A percentile compares a stretch with the other conserved stretches of the same genome.
Evolutionary conservation across 768 basidiomycete genomes (phyloP).

Genomic region (Crucibulum laeve): DNA sequence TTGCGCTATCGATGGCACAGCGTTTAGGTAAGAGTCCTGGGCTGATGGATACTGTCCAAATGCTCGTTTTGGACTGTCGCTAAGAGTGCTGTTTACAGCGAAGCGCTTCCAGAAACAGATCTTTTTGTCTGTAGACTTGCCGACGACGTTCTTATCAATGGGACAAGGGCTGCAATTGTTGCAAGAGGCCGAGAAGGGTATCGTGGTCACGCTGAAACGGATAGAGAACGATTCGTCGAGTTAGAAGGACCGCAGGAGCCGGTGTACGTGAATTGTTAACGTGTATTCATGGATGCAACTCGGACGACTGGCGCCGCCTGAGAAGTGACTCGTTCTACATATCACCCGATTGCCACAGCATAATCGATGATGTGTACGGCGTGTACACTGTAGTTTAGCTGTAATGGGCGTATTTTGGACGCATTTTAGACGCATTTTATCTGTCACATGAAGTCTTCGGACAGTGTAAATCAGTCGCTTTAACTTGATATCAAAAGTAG

Average conservation of each 20-base stretch:
- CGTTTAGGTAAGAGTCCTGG: constrained; percentile 60
- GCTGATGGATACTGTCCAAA: neutral
- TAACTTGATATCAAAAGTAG: too few species aligned
- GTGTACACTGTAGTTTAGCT: too few species aligned
- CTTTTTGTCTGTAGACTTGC: constrained; percentile 66
- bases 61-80: neutral
- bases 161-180: constrained; percentile 44
- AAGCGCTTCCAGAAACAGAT: constrained; percentile 62
- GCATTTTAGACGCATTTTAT: too few species aligned
- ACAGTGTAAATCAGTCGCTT: too few species aligned
- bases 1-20: constrained; percentile 70
- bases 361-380: too few species aligned
- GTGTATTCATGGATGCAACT: too few species aligned
- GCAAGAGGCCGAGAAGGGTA: constrained; percentile 57
- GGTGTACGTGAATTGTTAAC: too few species aligned
- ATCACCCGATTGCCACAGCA: too few species aligned
- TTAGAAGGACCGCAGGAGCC: neutral
- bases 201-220: constrained; percentile 43
- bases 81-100: constrained; percentile 35
- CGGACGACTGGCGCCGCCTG: too few species aligned
- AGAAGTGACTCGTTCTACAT: too few species aligned
- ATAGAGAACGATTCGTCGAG: constrained; percentile 10
- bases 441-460: too few species aligned
- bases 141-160: constrained; percentile 33
- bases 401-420: too few species aligned